Base-by-base conservation (phyloP, 2,329 filamentous ascomycete species). In the Fusarium subtropicale region DNA sequence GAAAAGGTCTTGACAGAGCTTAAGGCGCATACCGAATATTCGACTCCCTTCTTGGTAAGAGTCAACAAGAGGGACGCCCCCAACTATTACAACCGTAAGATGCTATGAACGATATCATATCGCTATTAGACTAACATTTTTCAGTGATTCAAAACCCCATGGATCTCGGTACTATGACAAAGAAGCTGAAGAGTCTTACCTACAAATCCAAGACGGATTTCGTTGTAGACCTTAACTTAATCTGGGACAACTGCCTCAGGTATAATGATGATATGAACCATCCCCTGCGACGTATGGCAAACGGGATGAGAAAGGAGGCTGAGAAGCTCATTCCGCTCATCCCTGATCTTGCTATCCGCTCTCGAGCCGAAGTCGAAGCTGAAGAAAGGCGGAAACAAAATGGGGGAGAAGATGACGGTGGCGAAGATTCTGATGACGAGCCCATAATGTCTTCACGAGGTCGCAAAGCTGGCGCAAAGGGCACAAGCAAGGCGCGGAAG, bases 361-460 rank as follows among this genome's bases (percentile, higher is more conserved):
- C 97, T 69, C 91, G 96, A 66, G 96, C 94, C 20, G 96, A 98
- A 77, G 94, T 98, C 9, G 96, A 99, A 80, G 92, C 92, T 18
- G 92, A 96, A 73, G 90, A 92, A 79, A 88, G 95, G 56, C 87
- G 94, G 66, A 91, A 96, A 77, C 93, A 97, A 74, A 92, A 94
- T 66, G 94, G 96, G 52, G 91, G 91, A 46, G 91, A 93, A 64
- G 89, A 93, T 69, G 93, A 95, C 72, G 92, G 86, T 39, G 92
- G 87, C 30, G 95, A 97, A 62, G 95, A 97, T 79, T 97, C 94
- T 72, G 95, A 98, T 75, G 95, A 98, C 77, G 94, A 97, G 80
- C 96, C 96, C 11, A 98, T 99, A 76, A 98, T 98, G 92, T 96
- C 96, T 60, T 97, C 95, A 51, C 89, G 96, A 70, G 96, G 96